Evolutionary conservation across 2,329 filamentous ascomycete genomes (phyloP).

Genomic region (Dactylellina leptospora): DNA sequence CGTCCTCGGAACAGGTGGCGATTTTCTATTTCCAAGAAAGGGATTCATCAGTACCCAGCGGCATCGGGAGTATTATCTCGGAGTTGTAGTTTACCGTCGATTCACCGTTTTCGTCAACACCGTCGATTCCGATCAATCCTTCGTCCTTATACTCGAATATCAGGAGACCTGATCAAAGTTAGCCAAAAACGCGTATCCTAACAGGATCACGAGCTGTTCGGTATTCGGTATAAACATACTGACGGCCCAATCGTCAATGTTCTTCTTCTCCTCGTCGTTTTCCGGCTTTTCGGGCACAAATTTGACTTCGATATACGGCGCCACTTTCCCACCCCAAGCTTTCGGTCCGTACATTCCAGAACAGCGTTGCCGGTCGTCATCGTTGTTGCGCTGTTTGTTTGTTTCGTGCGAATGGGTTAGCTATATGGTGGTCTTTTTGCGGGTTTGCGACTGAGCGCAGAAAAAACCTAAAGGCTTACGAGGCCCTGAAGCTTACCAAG

Average conservation of each 20-base stretch:
- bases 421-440: background rate
- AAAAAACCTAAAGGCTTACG: too few species aligned
- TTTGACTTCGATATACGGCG: conserved; percentile 71
- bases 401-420: conserved; percentile 29
- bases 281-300: conserved; percentile 31
- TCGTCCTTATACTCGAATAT: conserved; percentile 96
- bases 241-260: conserved; percentile 71
- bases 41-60: conserved; percentile 59
- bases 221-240: conserved; percentile 30
- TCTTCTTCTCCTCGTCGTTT: conserved; percentile 64
- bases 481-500: conserved; percentile 39
- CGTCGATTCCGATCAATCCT: conserved; percentile 62
- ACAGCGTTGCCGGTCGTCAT: conserved; percentile 70
- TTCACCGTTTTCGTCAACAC: conserved; percentile 17
- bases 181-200: conserved; percentile 68
- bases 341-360: conserved; percentile 77
- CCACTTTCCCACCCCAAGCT: conserved; percentile 71
- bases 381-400: conserved; percentile 65
- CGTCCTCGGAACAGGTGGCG: conserved; percentile 76
- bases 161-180: conserved; percentile 63
- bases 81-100: conserved; percentile 15
- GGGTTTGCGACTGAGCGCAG: conserved; percentile 9
- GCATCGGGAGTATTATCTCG: conserved; percentile 1
- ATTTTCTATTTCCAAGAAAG: conserved; percentile 63
- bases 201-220: background rate